A percentile compares a stretch with the other conserved stretches of the same genome.
Evolutionary conservation across 495 filamentous ascomycete species (phyloP).

Genomic region (Xylaria intraflava): DNA sequence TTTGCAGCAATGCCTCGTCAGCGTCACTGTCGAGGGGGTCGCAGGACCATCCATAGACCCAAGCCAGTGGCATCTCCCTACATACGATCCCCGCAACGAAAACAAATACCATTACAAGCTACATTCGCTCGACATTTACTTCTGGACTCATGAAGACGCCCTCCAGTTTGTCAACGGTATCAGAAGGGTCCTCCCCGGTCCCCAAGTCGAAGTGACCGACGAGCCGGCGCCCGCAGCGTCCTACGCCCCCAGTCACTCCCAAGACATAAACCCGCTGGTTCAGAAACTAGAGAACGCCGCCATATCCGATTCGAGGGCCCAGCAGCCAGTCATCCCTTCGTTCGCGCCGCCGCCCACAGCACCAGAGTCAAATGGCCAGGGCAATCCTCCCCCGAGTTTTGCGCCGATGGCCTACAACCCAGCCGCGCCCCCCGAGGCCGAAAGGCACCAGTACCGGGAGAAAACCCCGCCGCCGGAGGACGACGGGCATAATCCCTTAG

Average conservation of each 20-base stretch:
- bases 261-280: constrained; percentile 68
- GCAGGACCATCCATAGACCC: constrained; percentile 28
- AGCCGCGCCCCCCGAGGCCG: constrained; percentile 77
- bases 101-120: constrained; percentile 67
- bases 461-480: constrained; percentile 81
- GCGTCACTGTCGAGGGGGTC: constrained; percentile 61
- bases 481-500: constrained; percentile 61
- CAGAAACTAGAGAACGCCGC: constrained; percentile 78
- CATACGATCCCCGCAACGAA: constrained; percentile 60
- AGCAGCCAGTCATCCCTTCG: constrained; percentile 36
- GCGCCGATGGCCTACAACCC: constrained; percentile 88
- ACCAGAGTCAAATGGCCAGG: constrained; percentile 14
- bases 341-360: constrained; percentile 38
- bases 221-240: constrained; percentile 44
- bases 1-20: constrained; percentile 71
- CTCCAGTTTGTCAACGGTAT: constrained; percentile 62
- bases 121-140: constrained; percentile 82
- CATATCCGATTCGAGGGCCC: constrained; percentile 44
- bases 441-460: constrained; percentile 75
- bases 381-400: constrained; percentile 40
- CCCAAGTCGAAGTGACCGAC: constrained; percentile 55
- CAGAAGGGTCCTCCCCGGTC: constrained; percentile 50
- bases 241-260: constrained; percentile 24
- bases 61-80: constrained; percentile 73
- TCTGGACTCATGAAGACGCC: constrained; percentile 75